Percentiles rank a stretch among this genome's conserved stretches.
Conservation (phyloP, 2,329 filamentous ascomycete species). For the Xylariales sp. region DNA sequence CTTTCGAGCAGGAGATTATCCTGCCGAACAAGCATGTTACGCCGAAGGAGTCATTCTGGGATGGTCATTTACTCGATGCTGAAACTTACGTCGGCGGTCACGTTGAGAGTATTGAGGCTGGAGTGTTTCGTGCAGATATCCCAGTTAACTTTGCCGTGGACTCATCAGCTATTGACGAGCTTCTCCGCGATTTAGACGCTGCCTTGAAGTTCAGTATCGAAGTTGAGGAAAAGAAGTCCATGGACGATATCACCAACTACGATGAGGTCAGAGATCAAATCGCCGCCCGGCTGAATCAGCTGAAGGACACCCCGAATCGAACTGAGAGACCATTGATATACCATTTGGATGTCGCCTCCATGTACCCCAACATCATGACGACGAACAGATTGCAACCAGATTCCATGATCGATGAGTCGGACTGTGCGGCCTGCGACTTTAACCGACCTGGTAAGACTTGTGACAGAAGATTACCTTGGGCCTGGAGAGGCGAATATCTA, state of each 20-base stretch:
- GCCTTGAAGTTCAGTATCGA: conserved; percentile 84
- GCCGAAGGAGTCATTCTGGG: conserved; percentile 90
- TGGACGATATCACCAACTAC: conserved; percentile 77
- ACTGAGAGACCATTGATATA: conserved; percentile 88
- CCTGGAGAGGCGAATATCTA: conserved; percentile 96
- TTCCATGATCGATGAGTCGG: conserved; percentile 96
- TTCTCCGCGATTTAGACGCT: conserved; percentile 79
- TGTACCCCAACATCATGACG: conserved; percentile 99
- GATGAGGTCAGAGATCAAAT: conserved; percentile 84
- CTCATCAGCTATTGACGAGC: conserved; percentile 79
- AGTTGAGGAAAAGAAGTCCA: conserved; percentile 76
- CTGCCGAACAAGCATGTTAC: conserved; percentile 94
- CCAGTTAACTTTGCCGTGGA: conserved; percentile 94
- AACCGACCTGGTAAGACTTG: conserved; percentile 97
- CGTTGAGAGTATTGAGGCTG: conserved; percentile 98
- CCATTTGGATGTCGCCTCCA: conserved; percentile 96
- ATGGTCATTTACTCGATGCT: conserved; percentile 91
- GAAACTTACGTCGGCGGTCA: conserved; percentile 98
- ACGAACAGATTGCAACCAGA: conserved; percentile 96
- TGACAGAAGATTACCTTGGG: conserved; percentile 90
- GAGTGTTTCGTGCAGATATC: conserved; percentile 93
- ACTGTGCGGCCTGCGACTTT: conserved; percentile 97
- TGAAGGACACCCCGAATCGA: conserved; percentile 80
- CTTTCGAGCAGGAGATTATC: conserved; percentile 86
- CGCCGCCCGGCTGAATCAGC: conserved; percentile 58